phyloP scores from a whole-genome alignment of 1,284 basidiomycete species.

The Quambalaria eucalypti region DNA sequence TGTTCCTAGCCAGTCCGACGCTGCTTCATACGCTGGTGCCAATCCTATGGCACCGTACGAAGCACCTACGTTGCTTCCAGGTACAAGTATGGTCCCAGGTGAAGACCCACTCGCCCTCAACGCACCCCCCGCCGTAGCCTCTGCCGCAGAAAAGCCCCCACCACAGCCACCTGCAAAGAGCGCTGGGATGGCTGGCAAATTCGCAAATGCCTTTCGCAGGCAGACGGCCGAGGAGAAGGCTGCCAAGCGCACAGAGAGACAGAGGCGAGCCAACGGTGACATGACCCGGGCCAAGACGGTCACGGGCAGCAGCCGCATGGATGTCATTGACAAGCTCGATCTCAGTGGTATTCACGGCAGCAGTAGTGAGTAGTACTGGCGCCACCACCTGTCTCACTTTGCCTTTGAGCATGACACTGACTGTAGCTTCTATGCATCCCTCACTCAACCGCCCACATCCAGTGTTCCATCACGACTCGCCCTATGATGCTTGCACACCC shows the following conservation, averaged over 20 bases:
- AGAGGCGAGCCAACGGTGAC: not conserved
- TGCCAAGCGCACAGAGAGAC: constrained; percentile 17
- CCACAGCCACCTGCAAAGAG: not conserved
- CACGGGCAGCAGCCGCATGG: constrained; percentile 31
- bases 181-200: constrained; percentile 20
- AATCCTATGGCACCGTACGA: constrained; percentile 16
- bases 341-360: constrained; percentile 36
- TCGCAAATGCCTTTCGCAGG: constrained; percentile 29
- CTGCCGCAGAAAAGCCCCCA: not conserved
- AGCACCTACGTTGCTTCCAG: constrained; percentile 8
- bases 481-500: constrained; percentile 42
- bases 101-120: not conserved
- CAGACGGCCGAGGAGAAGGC: constrained; percentile 31
- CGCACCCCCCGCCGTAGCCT: not conserved
- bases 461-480: constrained; percentile 46
- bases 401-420: too few species aligned
- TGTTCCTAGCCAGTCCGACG: constrained; percentile 11
- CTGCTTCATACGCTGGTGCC: constrained; percentile 16
- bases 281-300: constrained; percentile 19
- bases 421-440: not conserved
- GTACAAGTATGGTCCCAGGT: not conserved
- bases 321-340: constrained; percentile 44
- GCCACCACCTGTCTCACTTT: too few species aligned
- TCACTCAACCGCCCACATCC: not conserved
- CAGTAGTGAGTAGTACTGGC: constrained; percentile 16